Evolutionary conservation across 2,329 filamentous ascomycete genomes (phyloP).

Genomic region (Talaromyces sp.): DNA sequence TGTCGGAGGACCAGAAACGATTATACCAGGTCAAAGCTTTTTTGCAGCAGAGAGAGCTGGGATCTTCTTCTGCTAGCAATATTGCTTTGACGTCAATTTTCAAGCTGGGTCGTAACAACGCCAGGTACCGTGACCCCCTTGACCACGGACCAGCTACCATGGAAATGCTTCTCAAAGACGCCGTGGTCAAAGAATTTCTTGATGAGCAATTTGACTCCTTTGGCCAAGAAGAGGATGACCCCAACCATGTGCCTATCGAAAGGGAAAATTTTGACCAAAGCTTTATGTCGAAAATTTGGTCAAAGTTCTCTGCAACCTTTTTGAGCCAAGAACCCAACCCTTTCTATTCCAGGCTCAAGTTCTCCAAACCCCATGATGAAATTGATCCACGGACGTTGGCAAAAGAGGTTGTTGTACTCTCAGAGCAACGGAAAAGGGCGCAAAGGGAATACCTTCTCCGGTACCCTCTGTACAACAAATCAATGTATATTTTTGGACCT

Average conservation of each 20-base stretch:
- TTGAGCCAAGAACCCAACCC: conserved; percentile 77
- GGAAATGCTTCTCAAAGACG: conserved; percentile 95
- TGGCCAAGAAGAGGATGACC: not conserved
- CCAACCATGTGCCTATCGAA: not conserved
- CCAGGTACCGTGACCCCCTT: conserved; percentile 67
- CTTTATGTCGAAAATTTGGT: conserved; percentile 55
- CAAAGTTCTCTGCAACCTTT: conserved; percentile 49
- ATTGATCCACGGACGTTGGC: conserved; percentile 84
- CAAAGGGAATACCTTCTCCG: conserved; percentile 85
- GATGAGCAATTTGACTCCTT: conserved; percentile 55
- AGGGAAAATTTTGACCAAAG: conserved; percentile 47
- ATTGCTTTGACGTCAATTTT: conserved; percentile 56
- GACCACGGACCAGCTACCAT: conserved; percentile 88
- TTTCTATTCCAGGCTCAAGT: conserved; percentile 80
- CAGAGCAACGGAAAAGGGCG: conserved; percentile 74
- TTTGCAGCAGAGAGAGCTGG: conserved; percentile 81
- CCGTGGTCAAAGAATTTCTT: conserved; percentile 88
- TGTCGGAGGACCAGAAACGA: conserved; percentile 96
- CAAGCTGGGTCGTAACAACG: conserved; percentile 57
- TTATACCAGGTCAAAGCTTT: conserved; percentile 95
- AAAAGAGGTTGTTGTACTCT: conserved; percentile 78
- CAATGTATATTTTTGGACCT: conserved; percentile 79
- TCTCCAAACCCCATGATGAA: conserved; percentile 65
- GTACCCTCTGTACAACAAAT: conserved; percentile 87
- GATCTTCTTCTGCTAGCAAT: conserved; percentile 61